Conservation (phyloP, 768 basidiomycete species). For the Boletus fagicola region DNA sequence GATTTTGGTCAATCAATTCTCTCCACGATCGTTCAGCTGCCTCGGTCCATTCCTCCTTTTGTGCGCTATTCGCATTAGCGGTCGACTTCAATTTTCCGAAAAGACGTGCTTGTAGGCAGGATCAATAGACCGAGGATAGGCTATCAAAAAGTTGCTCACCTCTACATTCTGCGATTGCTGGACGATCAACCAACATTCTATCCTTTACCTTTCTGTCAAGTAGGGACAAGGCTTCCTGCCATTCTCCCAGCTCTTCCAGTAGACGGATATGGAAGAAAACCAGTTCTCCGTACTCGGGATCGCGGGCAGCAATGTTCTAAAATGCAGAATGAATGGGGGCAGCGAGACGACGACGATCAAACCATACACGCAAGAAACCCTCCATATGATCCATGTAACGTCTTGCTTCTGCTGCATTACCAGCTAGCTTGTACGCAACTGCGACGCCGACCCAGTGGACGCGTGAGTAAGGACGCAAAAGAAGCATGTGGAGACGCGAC, state of each 20-base stretch:
- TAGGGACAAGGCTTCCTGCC: constrained; percentile 55
- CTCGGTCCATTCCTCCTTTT: constrained; percentile 41
- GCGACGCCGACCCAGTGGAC: constrained; percentile 90
- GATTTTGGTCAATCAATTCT: constrained; percentile 77
- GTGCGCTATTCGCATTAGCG: constrained; percentile 8
- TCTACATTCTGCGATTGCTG: constrained; percentile 63
- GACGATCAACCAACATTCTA: constrained; percentile 67
- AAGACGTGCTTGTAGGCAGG: constrained; percentile 59
- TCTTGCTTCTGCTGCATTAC: constrained; percentile 67
- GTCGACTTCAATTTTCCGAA: constrained; percentile 52
- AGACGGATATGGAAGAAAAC: constrained; percentile 73
- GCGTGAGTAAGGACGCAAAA: constrained; percentile 75
- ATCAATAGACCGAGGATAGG: constrained; percentile 2
- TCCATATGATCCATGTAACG: constrained; percentile 73
- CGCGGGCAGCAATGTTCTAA: constrained; percentile 74
- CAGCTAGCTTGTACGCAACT: constrained; percentile 83
- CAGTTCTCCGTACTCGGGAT: constrained; percentile 82
- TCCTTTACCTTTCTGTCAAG: constrained; percentile 66
- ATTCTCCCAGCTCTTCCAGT: constrained; percentile 70
- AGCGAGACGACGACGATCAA: neutral
- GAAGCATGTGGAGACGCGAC: constrained; percentile 77
- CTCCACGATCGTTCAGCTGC: constrained; percentile 84
- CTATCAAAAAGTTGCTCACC: constrained; percentile 39
- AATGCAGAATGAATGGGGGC: constrained; percentile 7
- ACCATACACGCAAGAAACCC: constrained; percentile 60